A percentile compares a stretch with the other conserved stretches of the same genome.
phyloP scores from a whole-genome alignment of 257 asterid species.

The Gentiana macrophylla region DNA sequence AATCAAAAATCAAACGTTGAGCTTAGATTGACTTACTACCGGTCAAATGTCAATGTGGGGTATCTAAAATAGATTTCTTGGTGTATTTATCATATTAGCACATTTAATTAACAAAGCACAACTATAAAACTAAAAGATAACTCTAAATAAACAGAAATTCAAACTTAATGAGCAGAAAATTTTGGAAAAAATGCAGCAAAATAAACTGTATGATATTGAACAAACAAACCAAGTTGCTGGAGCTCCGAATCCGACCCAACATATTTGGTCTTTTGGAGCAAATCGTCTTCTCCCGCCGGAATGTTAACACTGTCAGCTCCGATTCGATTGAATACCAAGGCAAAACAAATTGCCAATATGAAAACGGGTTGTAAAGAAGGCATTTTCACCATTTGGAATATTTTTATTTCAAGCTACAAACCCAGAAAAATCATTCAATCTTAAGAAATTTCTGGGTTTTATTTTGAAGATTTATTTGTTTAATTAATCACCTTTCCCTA shows the following conservation, averaged over 20 bases:
- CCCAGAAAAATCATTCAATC: too few relatives aligned
- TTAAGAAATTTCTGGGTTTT: too few relatives aligned
- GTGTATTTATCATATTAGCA: too few relatives aligned
- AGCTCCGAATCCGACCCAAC: conserved; percentile 50
- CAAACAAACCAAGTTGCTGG: conserved; percentile 51
- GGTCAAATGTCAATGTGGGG: too few relatives aligned
- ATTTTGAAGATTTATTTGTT: too few relatives aligned
- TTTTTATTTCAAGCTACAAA: too few relatives aligned
- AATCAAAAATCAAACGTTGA: too few relatives aligned
- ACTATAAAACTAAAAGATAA: neutral
- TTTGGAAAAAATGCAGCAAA: neutral
- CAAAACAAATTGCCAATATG: neutral
- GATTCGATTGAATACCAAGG: conserved; percentile 19
- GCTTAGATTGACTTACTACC: too few relatives aligned
- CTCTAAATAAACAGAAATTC: neutral
- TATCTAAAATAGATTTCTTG: too few relatives aligned
- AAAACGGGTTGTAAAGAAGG: conserved; percentile 4
- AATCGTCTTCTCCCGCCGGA: conserved; percentile 24
- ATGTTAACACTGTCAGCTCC: conserved; percentile 25
- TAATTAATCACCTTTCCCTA: too few relatives aligned
- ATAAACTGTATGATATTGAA: neutral
- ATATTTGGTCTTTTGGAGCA: conserved; percentile 23
- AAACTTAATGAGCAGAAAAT: neutral
- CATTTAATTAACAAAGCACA: neutral
- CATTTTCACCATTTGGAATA: neutral